Evolutionary conservation across 1,284 basidiomycete species (phyloP), one percentile per base, ranked within the genome.

Genomic region (Fereydounia khargensis): DNA sequence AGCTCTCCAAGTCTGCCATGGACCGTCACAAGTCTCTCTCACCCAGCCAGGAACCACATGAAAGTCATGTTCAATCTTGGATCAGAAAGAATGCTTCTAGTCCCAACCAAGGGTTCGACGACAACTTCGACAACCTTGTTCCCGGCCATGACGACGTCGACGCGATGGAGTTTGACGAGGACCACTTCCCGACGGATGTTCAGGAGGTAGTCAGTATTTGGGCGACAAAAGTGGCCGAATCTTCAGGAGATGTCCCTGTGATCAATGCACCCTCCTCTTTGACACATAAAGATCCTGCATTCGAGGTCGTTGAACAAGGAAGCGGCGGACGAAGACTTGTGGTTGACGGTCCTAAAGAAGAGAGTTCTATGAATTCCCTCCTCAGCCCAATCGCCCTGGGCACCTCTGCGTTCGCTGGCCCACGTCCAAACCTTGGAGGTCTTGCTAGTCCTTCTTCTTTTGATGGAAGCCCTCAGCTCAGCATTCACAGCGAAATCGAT

Each of bases 381-480:
- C 50, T 68, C 16, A 68, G 65, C 36, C 65, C 65, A 1, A 65
- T 68, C 30, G 59, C 61, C 17, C 49, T 68, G 18, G 65, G 64
- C 13, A 40, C 42, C 6, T 41, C 45, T 6, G 39, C 54, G 1
- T 65, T 65, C 21, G 45, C 24, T 4, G 62, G 62, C 7, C 32
- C 49, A 20, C 43, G 45, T 22, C 53, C 62, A 3, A 33, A 47
- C 27, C 47, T 65, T 1, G 60, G 60, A 27, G 44, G 38, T 25
- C 44, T 63, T 4, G 38, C 46, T 16, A 35, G 33, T 1, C 31
- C 47, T n/a, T n/a, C n/a, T n/a, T n/a, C n/a, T n/a, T n/a, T n/a
- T n/a, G n/a, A n/a, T n/a, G n/a, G n/a, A n/a, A n/a, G n/a, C n/a
- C n/a, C n/a, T n/a, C n/a, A n/a, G n/a, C n/a, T n/a, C n/a, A n/a